Percentiles rank a stretch among this genome's conserved stretches.
phyloP scores from a whole-genome alignment of 805 yeast genomes.

The Pichia heedii region DNA sequence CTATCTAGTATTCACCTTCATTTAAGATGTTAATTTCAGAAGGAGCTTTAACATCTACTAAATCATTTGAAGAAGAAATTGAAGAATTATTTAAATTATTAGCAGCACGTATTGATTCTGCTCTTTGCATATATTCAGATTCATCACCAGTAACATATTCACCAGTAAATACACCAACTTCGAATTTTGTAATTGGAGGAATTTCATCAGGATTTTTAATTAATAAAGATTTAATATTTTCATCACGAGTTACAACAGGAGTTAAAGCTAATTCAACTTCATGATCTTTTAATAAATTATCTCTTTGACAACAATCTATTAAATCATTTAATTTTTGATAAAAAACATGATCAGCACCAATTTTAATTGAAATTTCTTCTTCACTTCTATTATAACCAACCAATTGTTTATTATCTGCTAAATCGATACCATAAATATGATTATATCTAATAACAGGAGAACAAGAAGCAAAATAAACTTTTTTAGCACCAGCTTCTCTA shows the following conservation, averaged over 20 bases:
- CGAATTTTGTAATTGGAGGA: conserved; percentile 52
- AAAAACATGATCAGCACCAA: conserved; percentile 88
- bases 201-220: conserved; percentile 13
- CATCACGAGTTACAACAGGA: conserved; percentile 28
- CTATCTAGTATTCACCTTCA: conserved; percentile 39
- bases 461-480: conserved; percentile 93
- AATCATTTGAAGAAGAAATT: conserved; percentile 25
- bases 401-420: conserved; percentile 89
- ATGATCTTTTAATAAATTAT: conserved; percentile 22
- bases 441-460: conserved; percentile 97
- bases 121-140: conserved; percentile 67
- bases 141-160: conserved; percentile 91
- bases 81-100: conserved; percentile 38
- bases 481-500: conserved; percentile 94
- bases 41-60: conserved; percentile 72
- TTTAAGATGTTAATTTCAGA: conserved; percentile 49
- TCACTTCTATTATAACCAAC: conserved; percentile 79
- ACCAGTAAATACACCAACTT: conserved; percentile 96
- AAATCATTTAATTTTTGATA: conserved; percentile 83
- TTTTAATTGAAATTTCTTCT: conserved; percentile 61
- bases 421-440: conserved; percentile 95
- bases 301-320: conserved; percentile 59
- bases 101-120: conserved; percentile 74
- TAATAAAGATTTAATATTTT: conserved; percentile 19
- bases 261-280: conserved; percentile 28